phyloP scores from a whole-genome alignment of 352 stramenopile genomes.

The Pythium coloratum region DNA sequence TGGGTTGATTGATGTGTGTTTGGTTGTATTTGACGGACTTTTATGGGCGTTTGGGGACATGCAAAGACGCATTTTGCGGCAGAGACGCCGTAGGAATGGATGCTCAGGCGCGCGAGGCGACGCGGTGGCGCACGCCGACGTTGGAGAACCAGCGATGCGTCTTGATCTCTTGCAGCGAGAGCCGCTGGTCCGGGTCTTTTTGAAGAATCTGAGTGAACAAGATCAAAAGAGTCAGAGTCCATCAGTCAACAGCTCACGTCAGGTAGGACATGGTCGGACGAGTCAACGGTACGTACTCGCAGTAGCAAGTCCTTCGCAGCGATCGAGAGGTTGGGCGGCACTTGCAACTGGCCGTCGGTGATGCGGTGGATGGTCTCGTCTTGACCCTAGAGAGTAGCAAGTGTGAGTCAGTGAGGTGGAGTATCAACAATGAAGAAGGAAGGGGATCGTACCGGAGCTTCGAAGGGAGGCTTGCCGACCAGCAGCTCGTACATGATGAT shows the following conservation, averaged over 20 bases:
- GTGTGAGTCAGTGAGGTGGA: not conserved
- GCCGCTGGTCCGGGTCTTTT: slow-evolving; percentile 59
- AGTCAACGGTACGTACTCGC: slow-evolving; percentile 34
- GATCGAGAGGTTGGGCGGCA: slow-evolving; percentile 70
- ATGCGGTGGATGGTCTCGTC: slow-evolving; percentile 96
- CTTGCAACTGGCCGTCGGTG: slow-evolving; percentile 68
- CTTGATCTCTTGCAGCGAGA: slow-evolving; percentile 71
- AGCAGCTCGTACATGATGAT: slow-evolving; percentile 99
- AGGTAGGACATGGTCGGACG: not conserved
- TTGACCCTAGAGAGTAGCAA: slow-evolving; percentile 70
- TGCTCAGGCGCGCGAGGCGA: slow-evolving; percentile 35
- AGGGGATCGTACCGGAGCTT: slow-evolving; percentile 74
- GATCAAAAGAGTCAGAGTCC: not conserved
- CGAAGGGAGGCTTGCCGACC: slow-evolving; percentile 96
- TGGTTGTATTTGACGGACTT: not conserved
- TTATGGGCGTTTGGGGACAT: not conserved
- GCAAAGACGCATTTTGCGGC: not conserved
- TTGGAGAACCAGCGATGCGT: slow-evolving; percentile 76
- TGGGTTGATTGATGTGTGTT: not conserved
- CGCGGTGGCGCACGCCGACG: slow-evolving; percentile 49
- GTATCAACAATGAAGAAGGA: not conserved
- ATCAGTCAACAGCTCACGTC: not conserved
- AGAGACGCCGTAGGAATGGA: not conserved
- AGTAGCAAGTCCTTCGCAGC: slow-evolving; percentile 74
- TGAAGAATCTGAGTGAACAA: slow-evolving; percentile 57